Conservation (phyloP, 108 stramenopile genomes). For the Mediolabrus comicus region DNA sequence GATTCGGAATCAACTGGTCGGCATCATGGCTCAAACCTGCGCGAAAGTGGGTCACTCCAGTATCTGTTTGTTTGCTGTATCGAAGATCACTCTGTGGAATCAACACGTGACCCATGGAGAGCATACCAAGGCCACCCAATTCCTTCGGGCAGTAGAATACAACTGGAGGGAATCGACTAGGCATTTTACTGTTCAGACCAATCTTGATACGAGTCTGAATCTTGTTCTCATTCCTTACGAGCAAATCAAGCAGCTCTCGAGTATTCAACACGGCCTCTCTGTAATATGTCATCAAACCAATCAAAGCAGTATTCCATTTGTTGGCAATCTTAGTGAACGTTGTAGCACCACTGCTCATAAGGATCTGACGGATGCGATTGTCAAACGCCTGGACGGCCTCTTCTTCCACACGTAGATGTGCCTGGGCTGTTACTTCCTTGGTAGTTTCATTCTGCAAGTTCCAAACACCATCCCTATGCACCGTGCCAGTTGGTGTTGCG, state of each 20-base stretch:
- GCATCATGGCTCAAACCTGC: conserved; percentile 97
- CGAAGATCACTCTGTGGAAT: conserved; percentile 99
- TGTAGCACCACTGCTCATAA: conserved; percentile 98
- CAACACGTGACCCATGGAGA: conserved; percentile 98
- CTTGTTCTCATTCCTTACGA: conserved; percentile 99
- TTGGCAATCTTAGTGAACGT: conserved; percentile 99
- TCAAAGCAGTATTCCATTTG: conserved; percentile 98
- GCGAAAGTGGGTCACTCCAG: conserved; percentile 98
- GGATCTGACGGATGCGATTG: conserved; percentile 97
- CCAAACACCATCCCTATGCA: conserved; percentile 98
- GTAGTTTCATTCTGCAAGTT: conserved; percentile 98
- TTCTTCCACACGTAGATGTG: conserved; percentile 93
- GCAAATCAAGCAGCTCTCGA: conserved; percentile 94
- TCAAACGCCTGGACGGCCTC: conserved; percentile 93
- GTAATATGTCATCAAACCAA: conserved; percentile 98
- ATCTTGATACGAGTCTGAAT: conserved; percentile 99
- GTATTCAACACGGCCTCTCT: conserved; percentile 99
- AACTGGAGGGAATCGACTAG: conserved; percentile 90
- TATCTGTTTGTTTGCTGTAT: conserved; percentile 98
- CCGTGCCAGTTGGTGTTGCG: conserved; percentile 43
- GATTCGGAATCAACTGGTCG: conserved; percentile 98
- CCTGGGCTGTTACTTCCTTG: conserved; percentile 99
- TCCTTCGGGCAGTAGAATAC: conserved; percentile 97
- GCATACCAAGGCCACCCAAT: conserved; percentile 98
- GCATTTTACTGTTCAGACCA: conserved; percentile 99